Percentiles rank a stretch among this genome's conserved stretches.
Conservation (phyloP, 2,329 filamentous ascomycete genomes). For the Aureobasidium sp. region DNA sequence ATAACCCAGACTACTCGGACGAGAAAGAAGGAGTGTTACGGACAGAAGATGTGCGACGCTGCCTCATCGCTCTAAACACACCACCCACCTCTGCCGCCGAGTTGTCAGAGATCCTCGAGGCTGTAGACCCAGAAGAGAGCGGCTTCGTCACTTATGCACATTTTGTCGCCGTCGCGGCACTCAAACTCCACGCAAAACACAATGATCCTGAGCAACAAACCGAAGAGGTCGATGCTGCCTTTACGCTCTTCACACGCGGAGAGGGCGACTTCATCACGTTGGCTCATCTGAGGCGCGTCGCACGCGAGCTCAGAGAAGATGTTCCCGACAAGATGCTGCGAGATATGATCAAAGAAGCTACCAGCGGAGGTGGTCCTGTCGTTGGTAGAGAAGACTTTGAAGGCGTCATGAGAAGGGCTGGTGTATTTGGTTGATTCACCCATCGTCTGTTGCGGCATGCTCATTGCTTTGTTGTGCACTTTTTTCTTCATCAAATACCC, state of each 20-base stretch:
- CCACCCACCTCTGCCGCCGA: conserved; percentile 58
- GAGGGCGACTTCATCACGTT: conserved; percentile 65
- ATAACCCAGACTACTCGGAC: conserved; percentile 46
- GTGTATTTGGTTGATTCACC: conserved; percentile 62
- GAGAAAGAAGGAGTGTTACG: conserved; percentile 52
- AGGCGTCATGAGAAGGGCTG: conserved; percentile 75
- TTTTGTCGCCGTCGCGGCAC: conserved; percentile 81
- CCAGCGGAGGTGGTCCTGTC: conserved; percentile 63
- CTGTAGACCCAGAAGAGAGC: conserved; percentile 74
- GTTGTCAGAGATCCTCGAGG: conserved; percentile 66
- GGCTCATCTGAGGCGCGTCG: conserved; percentile 69
- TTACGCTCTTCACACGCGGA: conserved; percentile 65
- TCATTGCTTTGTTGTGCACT: neutral
- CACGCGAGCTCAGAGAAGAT: conserved; percentile 73
- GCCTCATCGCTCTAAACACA: conserved; percentile 66
- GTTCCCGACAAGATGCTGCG: conserved; percentile 74
- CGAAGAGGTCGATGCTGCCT: conserved; percentile 75
- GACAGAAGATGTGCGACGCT: conserved; percentile 40
- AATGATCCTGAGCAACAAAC: conserved; percentile 43
- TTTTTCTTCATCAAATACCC: conserved; percentile 2
- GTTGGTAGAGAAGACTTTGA: conserved; percentile 78
- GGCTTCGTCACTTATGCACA: conserved; percentile 72
- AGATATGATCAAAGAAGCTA: conserved; percentile 90
- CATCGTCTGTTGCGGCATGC: neutral
- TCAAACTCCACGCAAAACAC: conserved; percentile 60